phyloP scores from a whole-genome alignment of 306 rosid genomes.

The Abrus precatorius region DNA sequence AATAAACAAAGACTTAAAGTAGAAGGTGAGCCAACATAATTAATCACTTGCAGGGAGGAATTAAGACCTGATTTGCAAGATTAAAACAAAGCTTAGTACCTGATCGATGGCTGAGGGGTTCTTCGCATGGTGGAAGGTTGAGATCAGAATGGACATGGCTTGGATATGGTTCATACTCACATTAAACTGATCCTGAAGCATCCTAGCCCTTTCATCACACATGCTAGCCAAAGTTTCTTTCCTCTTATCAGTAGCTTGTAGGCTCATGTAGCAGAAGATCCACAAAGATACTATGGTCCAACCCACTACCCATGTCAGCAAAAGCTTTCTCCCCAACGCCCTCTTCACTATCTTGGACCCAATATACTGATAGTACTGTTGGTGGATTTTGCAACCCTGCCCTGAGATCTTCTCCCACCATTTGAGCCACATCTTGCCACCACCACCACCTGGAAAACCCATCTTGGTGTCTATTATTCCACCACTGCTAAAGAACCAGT shows the following conservation, averaged over 20 bases:
- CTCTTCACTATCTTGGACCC: slow-evolving; percentile 64
- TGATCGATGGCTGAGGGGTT: slow-evolving; percentile 89
- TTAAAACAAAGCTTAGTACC: slow-evolving; percentile 55
- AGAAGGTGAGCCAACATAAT: not conserved
- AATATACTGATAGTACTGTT: slow-evolving; percentile 63
- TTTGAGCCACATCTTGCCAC: slow-evolving; percentile 68
- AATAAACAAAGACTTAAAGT: slow-evolving; percentile 8
- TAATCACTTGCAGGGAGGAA: slow-evolving; percentile 11
- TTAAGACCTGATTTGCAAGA: slow-evolving; percentile 27
- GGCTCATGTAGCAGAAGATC: slow-evolving; percentile 72
- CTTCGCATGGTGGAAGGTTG: slow-evolving; percentile 91
- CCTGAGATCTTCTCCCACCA: slow-evolving; percentile 73
- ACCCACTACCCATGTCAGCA: slow-evolving; percentile 69
- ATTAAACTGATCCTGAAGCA: slow-evolving; percentile 97
- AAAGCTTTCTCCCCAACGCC: slow-evolving; percentile 69
- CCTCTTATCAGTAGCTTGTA: slow-evolving; percentile 82
- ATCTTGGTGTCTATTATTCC: slow-evolving; percentile 69
- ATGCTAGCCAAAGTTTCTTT: slow-evolving; percentile 85
- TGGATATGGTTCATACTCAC: slow-evolving; percentile 98
- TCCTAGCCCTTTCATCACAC: slow-evolving; percentile 98
- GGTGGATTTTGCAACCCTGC: slow-evolving; percentile 56
- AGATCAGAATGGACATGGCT: slow-evolving; percentile 94
- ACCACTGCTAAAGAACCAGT: slow-evolving; percentile 70
- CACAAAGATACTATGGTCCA: slow-evolving; percentile 67
- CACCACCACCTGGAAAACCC: slow-evolving; percentile 68